A percentile compares a stretch with the other conserved stretches of the same genome.
These are phyloP conservation scores for Fusarium tricinctum DNA, from an alignment of 2,329 filamentous ascomycete genomes.

Conservation along the genomic window DNA sequence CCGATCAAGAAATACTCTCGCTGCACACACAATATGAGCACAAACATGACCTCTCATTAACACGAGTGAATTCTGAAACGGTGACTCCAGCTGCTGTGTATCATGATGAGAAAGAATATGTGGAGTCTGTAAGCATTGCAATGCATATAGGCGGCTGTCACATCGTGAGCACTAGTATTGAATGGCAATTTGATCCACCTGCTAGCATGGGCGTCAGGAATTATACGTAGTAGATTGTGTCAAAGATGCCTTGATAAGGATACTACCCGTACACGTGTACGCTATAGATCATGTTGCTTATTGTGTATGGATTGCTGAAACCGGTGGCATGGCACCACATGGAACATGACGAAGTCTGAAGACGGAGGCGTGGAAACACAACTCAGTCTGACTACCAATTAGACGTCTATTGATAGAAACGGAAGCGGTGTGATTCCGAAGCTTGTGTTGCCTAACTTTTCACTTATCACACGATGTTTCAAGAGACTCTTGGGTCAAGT, in stretches of 20 bases:
- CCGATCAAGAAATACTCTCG: slow-evolving; percentile 13
- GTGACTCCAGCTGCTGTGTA: slow-evolving; percentile 17
- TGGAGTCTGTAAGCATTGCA: background rate
- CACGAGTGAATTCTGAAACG: slow-evolving; percentile 12
- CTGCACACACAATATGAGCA: slow-evolving; percentile 24
- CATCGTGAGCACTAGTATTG: background rate
- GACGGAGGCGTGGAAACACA: slow-evolving; percentile 13
- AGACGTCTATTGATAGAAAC: slow-evolving; percentile 9
- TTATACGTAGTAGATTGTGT: background rate
- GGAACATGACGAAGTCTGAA: slow-evolving; percentile 28
- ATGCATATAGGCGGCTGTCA: background rate
- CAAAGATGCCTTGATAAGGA: background rate
- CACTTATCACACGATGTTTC: slow-evolving; percentile 33
- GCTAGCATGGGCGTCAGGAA: background rate
- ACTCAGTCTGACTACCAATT: slow-evolving; percentile 8
- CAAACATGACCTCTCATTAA: slow-evolving; percentile 21
- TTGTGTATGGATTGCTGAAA: slow-evolving; percentile 18
- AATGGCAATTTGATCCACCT: too few relatives aligned
- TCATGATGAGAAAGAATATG: slow-evolving; percentile 3
- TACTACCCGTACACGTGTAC: slow-evolving; percentile 11
- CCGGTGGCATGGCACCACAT: slow-evolving; percentile 36
- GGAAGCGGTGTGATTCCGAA: slow-evolving; percentile 35
- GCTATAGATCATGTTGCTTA: background rate
- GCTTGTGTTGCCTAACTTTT: slow-evolving; percentile 15
- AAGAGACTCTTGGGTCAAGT: slow-evolving; percentile 30